phyloP scores from a whole-genome alignment of 192 early-diverging fungal genomes.

The Linnemannia zychae region DNA sequence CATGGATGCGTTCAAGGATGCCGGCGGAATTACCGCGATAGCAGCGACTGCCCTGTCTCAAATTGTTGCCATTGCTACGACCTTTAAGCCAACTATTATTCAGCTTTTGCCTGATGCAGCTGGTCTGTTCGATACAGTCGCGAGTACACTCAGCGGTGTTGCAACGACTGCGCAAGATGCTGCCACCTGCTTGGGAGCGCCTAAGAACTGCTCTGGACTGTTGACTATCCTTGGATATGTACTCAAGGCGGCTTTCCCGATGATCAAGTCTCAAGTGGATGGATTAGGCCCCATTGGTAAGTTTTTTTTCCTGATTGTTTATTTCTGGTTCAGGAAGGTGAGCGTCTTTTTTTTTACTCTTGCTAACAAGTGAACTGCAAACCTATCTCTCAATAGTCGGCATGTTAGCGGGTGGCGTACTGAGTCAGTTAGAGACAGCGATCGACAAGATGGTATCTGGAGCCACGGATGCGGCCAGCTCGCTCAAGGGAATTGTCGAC shows the following conservation, averaged over 20 bases:
- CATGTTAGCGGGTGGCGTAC: not conserved
- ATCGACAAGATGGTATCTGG: not conserved
- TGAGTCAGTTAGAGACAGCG: not conserved
- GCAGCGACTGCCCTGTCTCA: not conserved
- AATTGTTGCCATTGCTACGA: not conserved
- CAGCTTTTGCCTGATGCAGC: too few species aligned
- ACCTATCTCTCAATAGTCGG: not conserved
- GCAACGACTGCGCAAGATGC: not conserved
- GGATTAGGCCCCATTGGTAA: not conserved
- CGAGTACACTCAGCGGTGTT: not conserved
- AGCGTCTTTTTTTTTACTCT: not conserved
- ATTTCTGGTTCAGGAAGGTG: not conserved
- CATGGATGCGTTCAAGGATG: not conserved
- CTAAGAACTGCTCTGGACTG: constrained; percentile 1
- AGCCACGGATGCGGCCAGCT: not conserved
- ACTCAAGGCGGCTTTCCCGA: not conserved
- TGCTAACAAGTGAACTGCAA: not conserved
- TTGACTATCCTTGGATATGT: not conserved
- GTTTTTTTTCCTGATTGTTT: not conserved
- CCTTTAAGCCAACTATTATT: not conserved
- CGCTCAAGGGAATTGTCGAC: not conserved
- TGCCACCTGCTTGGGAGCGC: not conserved
- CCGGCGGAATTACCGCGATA: not conserved
- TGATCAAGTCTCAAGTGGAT: not conserved
- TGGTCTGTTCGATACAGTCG: not conserved